Conservation (phyloP, 2,329 filamentous ascomycete species). For the Stachybotrys echinatus region DNA sequence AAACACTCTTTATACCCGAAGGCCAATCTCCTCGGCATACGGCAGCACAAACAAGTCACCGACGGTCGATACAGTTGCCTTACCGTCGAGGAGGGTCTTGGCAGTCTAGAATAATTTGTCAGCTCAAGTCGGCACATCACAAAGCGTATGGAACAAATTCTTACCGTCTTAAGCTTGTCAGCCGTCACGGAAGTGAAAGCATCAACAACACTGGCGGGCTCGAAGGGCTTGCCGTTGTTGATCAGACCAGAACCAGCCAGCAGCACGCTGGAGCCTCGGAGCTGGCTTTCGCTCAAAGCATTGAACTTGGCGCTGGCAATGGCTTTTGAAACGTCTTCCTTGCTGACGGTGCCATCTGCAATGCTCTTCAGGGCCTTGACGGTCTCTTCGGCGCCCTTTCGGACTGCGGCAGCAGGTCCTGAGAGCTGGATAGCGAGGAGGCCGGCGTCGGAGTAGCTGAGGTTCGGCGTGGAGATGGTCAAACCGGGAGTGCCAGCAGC, state of each 20-base stretch:
- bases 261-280: slow-evolving; percentile 70
- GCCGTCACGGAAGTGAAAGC: slow-evolving; percentile 74
- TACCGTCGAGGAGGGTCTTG: slow-evolving; percentile 80
- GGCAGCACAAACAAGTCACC: slow-evolving; percentile 90
- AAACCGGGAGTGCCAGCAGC: slow-evolving; percentile 61
- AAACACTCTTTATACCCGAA: slow-evolving; percentile 71
- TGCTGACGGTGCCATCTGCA: slow-evolving; percentile 66
- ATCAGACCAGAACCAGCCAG: slow-evolving; percentile 81
- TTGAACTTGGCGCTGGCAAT: slow-evolving; percentile 91
- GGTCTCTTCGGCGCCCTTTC: slow-evolving; percentile 67
- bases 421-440: slow-evolving; percentile 79
- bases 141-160: too few relatives aligned
- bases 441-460: slow-evolving; percentile 89
- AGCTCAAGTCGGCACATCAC: slow-evolving; percentile 14
- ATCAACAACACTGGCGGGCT: slow-evolving; percentile 76
- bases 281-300: slow-evolving; percentile 76
- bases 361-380: slow-evolving; percentile 80
- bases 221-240: slow-evolving; percentile 74
- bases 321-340: slow-evolving; percentile 88
- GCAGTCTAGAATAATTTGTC: slow-evolving; percentile 57
- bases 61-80: slow-evolving; percentile 82
- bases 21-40: slow-evolving; percentile 88
- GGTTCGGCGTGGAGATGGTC: slow-evolving; percentile 68
- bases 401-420: slow-evolving; percentile 68
- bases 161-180: slow-evolving; percentile 80